These are phyloP conservation scores for Ilyonectria robusta DNA, from an alignment of 2,329 filamentous ascomycete species.

Conservation along the genomic window DNA sequence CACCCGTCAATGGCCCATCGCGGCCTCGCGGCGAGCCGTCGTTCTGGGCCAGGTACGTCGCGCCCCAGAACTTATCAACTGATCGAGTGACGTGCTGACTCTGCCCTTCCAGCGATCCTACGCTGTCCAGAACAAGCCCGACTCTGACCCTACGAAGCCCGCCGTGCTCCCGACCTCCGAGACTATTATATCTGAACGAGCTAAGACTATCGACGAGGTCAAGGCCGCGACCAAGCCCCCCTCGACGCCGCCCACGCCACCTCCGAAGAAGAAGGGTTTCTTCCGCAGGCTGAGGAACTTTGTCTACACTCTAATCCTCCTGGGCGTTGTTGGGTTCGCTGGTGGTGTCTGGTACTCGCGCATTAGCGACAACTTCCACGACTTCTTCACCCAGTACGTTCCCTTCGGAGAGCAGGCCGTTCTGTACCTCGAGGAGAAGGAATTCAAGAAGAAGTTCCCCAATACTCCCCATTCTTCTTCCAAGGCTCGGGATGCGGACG, in stretches of 20 bases:
- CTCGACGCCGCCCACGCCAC: constrained; percentile 49
- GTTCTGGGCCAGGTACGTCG: constrained; percentile 53
- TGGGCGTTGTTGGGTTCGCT: constrained; percentile 82
- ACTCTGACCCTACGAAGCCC: constrained; percentile 63
- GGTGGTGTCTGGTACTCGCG: constrained; percentile 94
- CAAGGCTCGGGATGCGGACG: constrained; percentile 68
- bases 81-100: constrained; percentile 51
- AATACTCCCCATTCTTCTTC: constrained; percentile 62
- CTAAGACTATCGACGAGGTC: constrained; percentile 53
- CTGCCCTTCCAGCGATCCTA: constrained; percentile 65
- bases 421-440: constrained; percentile 93
- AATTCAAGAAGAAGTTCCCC: constrained; percentile 89
- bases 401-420: constrained; percentile 96
- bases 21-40: constrained; percentile 52
- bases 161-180: constrained; percentile 68
- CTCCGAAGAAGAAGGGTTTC: constrained; percentile 73
- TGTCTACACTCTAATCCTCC: constrained; percentile 81
- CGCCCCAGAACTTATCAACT: constrained; percentile 52
- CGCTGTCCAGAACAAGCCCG: constrained; percentile 68
- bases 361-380: constrained; percentile 97
- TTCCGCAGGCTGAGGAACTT: constrained; percentile 83
- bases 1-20: constrained; percentile 71
- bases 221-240: constrained; percentile 59
- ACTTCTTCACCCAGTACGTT: constrained; percentile 98
- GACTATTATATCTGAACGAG: constrained; percentile 64